Base-by-base conservation (phyloP, 768 basidiomycete genomes). In the Suillus weaverae region DNA sequence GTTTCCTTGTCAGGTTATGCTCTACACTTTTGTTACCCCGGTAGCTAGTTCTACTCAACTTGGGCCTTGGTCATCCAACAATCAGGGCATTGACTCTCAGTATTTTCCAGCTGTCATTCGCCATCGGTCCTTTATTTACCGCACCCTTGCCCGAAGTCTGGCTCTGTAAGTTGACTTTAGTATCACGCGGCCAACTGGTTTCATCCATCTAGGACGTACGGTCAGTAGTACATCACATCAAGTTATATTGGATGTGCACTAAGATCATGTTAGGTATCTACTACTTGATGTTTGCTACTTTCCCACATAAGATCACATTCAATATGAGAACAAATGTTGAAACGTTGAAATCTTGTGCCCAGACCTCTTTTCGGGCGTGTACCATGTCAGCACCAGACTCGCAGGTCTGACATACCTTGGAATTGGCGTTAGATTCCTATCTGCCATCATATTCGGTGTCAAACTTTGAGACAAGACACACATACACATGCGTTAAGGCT, bases 261-360 rank as follows among this genome's bases (percentile, higher is more conserved):
- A 10, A 50, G 6, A 50, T 16, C 11, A 60, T 33, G 36, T 38
- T 11, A 38, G 35, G 5, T 43, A 77, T 89, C 65, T 90, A 86
- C 74, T 92, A 90, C 77, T 78, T 92, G 50, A 86, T 89, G 83
- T 88, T 89, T 68, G 76, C 88, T 1, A 90, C 89, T 5, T 38
- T 90, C 74, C 83, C 88, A 1, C 70, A 81, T 67, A 77, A 59
- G 32, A 3, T 39, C 46, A 14, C 11, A 3, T 51, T n/a, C 55
- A 43, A 16, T 43, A 16, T 11, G 44, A 26, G 39, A 43, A 14
- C 6, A 14, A 63, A 70, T 33, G 69, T 36, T 65, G 16, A 14
- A 63, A 70, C 32, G 69, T 36, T 65, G 16, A 50, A 48, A 56
- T 51, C 59, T 30, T 30, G 30, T 5, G 44, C 16, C 26, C 68